Conservation (phyloP, 306 rosid species). For the Cucurbita argyrosperma region DNA sequence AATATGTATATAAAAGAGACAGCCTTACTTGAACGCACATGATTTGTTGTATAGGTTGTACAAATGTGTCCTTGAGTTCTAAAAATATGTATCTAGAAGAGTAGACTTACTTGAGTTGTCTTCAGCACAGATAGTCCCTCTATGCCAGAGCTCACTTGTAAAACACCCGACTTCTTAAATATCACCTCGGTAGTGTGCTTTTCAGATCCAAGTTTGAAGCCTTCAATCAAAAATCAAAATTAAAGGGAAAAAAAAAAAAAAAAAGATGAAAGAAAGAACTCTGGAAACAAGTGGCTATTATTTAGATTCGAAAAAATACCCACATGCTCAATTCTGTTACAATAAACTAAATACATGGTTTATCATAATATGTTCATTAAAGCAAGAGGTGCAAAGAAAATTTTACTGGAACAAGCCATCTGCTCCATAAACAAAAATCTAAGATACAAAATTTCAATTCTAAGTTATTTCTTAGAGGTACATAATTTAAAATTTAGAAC, state of each 20-base stretch:
- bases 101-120: constrained; percentile 54
- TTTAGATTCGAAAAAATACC: background rate
- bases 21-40: background rate
- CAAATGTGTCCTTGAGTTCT: background rate
- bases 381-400: background rate
- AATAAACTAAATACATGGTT: background rate
- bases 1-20: background rate
- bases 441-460: background rate
- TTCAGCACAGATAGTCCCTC: constrained; percentile 67
- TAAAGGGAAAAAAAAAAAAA: background rate
- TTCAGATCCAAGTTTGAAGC: constrained; percentile 91
- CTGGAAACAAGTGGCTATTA: background rate
- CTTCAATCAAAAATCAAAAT: constrained; percentile 16
- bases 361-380: background rate
- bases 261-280: constrained; percentile 7
- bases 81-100: background rate
- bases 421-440: background rate
- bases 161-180: constrained; percentile 49
- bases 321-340: background rate
- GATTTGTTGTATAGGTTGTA: background rate
- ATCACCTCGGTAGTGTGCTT: constrained; percentile 66
- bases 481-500: background rate
- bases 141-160: constrained; percentile 69
- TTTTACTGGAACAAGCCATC: background rate
- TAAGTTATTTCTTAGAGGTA: background rate